phyloP scores from a whole-genome alignment of 129 eudicot species.

The Artemisia annua region DNA sequence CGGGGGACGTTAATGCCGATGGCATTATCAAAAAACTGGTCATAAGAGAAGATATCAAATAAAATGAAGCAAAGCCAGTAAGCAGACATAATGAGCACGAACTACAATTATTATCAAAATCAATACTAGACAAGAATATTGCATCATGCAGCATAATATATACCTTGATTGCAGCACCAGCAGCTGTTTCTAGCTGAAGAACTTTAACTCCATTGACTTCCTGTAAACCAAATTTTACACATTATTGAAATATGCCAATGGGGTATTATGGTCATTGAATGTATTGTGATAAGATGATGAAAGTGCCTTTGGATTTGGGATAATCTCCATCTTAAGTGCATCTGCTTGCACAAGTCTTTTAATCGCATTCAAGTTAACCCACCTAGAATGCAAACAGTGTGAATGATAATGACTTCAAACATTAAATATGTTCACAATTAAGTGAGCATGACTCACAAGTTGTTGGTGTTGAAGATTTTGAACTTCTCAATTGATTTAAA shows the following conservation, averaged over 20 bases:
- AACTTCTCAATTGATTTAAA: constrained; percentile 98
- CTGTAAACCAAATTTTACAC: constrained; percentile 33
- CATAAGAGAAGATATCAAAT: constrained; percentile 1
- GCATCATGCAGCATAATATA: constrained; percentile 1
- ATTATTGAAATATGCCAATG: background rate
- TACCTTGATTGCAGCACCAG: constrained; percentile 99
- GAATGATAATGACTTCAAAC: constrained; percentile 20
- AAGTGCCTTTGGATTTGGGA: constrained; percentile 95
- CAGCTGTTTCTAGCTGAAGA: constrained; percentile 99
- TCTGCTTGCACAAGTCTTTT: constrained; percentile 87
- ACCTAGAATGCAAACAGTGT: constrained; percentile 45
- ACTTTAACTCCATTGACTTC: constrained; percentile 95
- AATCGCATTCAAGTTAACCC: constrained; percentile 91
- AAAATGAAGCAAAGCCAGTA: background rate
- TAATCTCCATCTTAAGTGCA: constrained; percentile 96
- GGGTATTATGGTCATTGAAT: background rate
- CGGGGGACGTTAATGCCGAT: constrained; percentile 93
- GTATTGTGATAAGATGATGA: constrained; percentile 1
- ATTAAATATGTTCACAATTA: background rate
- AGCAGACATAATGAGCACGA: background rate
- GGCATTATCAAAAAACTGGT: constrained; percentile 84
- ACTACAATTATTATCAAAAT: background rate
- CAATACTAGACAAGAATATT: constrained; percentile 8
- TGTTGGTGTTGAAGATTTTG: constrained; percentile 98
- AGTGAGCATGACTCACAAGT: constrained; percentile 58